These are phyloP conservation scores for Pythium sp. DNA, from an alignment of 352 stramenopile species.

Conservation along the genomic window DNA sequence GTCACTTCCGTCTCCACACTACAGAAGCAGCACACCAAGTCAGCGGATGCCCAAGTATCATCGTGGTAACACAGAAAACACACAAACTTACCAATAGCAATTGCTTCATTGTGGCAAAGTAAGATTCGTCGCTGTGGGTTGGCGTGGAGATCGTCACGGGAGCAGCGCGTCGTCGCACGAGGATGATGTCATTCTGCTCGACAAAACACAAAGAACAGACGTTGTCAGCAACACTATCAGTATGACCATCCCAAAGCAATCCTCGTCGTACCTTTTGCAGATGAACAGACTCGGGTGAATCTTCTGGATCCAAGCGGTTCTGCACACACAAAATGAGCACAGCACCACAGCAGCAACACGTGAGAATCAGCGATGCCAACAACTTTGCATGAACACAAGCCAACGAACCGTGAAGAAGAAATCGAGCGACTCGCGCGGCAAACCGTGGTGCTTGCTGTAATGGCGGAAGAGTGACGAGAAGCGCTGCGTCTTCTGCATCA, in stretches of 20 bases:
- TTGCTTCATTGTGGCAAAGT: conserved; percentile 76
- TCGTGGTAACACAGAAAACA: neutral
- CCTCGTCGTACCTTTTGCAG: conserved; percentile 60
- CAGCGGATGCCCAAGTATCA: conserved; percentile 2
- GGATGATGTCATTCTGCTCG: conserved; percentile 80
- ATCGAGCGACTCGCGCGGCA: conserved; percentile 95
- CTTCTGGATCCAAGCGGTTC: conserved; percentile 76
- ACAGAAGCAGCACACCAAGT: conserved; percentile 1
- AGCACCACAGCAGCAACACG: neutral
- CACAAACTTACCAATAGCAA: conserved; percentile 47
- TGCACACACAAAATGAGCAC: conserved; percentile 18
- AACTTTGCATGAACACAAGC: neutral
- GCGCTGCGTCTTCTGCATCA: conserved; percentile 98
- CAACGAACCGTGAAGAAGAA: conserved; percentile 94
- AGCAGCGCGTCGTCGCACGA: conserved; percentile 57
- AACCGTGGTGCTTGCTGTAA: conserved; percentile 98
- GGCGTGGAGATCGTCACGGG: conserved; percentile 40
- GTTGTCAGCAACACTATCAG: conserved; percentile 12
- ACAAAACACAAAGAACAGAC: conserved; percentile 4
- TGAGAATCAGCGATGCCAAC: neutral
- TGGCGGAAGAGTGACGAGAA: conserved; percentile 98
- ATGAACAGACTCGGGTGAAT: conserved; percentile 83
- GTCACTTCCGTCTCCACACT: conserved; percentile 67
- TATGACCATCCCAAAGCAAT: neutral
- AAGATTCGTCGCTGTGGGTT: conserved; percentile 60